Percentiles rank a stretch among this genome's conserved stretches.
Conservation (phyloP, 441 rosid genomes). For the Gossypium schwendimanii region DNA sequence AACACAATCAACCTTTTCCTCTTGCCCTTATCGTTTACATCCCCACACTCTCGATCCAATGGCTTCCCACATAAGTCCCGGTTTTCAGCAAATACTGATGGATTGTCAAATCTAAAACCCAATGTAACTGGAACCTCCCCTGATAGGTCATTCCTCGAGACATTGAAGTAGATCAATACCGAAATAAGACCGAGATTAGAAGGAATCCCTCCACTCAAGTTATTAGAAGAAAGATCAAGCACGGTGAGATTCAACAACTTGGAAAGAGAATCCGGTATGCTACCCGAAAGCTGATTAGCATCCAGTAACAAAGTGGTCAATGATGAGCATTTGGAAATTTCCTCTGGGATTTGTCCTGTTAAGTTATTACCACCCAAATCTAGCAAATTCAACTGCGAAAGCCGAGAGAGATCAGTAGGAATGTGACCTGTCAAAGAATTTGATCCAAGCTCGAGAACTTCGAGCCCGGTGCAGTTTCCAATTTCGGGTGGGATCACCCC, state of each 20-base stretch:
- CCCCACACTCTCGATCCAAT: slow-evolving; percentile 39
- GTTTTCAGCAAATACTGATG: slow-evolving; percentile 57
- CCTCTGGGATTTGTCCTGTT: slow-evolving; percentile 61
- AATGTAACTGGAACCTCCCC: slow-evolving; percentile 66
- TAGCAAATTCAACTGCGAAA: slow-evolving; percentile 47
- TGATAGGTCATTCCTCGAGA: slow-evolving; percentile 60
- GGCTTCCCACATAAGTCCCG: slow-evolving; percentile 72
- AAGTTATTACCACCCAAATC: slow-evolving; percentile 67
- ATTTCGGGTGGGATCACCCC: slow-evolving; percentile 68
- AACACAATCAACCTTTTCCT: slow-evolving; percentile 55
- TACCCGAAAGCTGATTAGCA: slow-evolving; percentile 60
- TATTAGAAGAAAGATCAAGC: slow-evolving; percentile 74
- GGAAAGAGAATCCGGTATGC: slow-evolving; percentile 57
- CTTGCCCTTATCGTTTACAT: slow-evolving; percentile 31
- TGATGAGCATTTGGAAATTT: slow-evolving; percentile 43
- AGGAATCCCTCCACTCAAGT: slow-evolving; percentile 75
- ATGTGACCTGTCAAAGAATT: slow-evolving; percentile 56
- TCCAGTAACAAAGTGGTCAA: slow-evolving; percentile 48
- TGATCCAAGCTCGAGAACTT: slow-evolving; percentile 62
- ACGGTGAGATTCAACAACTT: slow-evolving; percentile 44
- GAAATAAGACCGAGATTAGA: slow-evolving; percentile 37
- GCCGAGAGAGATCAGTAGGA: slow-evolving; percentile 63
- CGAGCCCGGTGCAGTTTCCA: slow-evolving; percentile 80
- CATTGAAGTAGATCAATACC: slow-evolving; percentile 57
- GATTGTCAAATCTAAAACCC: slow-evolving; percentile 55